A percentile compares a stretch with the other conserved stretches of the same genome.
phyloP scores from a whole-genome alignment of 148 eudicot species.

The Spergularia marina region DNA sequence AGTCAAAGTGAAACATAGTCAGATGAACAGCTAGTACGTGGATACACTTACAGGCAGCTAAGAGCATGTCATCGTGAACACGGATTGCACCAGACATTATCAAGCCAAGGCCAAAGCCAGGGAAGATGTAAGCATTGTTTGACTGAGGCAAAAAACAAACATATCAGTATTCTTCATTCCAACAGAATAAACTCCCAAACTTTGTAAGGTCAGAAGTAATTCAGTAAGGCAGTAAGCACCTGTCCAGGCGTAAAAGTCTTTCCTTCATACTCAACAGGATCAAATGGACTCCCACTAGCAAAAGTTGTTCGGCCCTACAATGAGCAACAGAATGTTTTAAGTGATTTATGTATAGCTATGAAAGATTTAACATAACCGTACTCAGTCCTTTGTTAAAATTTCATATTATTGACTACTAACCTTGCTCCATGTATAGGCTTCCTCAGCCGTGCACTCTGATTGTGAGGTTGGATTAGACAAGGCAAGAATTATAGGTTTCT shows the following conservation, averaged over 20 bases:
- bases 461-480: slow-evolving; percentile 98
- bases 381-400: not conserved
- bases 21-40: not conserved
- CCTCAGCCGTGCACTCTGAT: slow-evolving; percentile 96
- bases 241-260: slow-evolving; percentile 71
- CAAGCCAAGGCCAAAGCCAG: slow-evolving; percentile 93
- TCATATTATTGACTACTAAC: slow-evolving; percentile 24
- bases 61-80: slow-evolving; percentile 97
- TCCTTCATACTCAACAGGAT: slow-evolving; percentile 70
- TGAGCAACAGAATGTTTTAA: not conserved
- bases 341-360: not conserved
- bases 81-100: slow-evolving; percentile 97
- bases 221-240: slow-evolving; percentile 34
- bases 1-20: not conserved
- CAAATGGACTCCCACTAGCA: slow-evolving; percentile 97
- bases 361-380: not conserved
- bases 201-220: not conserved
- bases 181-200: not conserved
- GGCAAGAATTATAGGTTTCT: slow-evolving; percentile 91
- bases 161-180: slow-evolving; percentile 13
- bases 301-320: slow-evolving; percentile 89
- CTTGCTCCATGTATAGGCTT: slow-evolving; percentile 98
- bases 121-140: slow-evolving; percentile 97
- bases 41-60: slow-evolving; percentile 83
- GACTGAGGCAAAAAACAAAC: slow-evolving; percentile 45